phyloP scores from a whole-genome alignment of 2,329 filamentous ascomycete genomes.

The Aaosphaeria arxii region DNA sequence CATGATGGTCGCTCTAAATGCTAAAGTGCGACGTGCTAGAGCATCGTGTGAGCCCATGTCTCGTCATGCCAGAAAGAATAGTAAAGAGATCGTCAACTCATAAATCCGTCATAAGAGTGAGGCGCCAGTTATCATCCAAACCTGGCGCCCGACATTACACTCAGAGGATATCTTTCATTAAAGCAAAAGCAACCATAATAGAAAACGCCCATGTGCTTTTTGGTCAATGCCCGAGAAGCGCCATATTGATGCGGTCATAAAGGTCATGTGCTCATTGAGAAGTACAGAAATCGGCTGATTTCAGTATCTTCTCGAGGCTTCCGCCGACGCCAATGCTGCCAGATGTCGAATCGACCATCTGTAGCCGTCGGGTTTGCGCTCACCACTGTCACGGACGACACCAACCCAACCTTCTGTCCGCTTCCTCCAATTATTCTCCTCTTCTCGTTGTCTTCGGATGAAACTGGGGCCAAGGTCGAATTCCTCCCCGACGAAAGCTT shows the following conservation, averaged over 20 bases:
- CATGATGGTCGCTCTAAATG: neutral
- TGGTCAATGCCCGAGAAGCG: conserved; percentile 10
- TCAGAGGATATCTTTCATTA: conserved; percentile 25
- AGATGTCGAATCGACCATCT: conserved; percentile 67
- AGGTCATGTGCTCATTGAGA: conserved; percentile 21
- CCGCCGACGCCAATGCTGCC: conserved; percentile 29
- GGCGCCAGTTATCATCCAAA: conserved; percentile 18
- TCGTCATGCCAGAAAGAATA: conserved; percentile 2
- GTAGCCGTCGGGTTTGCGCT: conserved; percentile 55
- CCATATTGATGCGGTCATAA: conserved; percentile 28
- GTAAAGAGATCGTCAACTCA: conserved; percentile 21
- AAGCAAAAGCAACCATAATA: conserved; percentile 12
- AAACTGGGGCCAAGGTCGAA: conserved; percentile 98
- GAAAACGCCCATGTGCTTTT: conserved; percentile 24
- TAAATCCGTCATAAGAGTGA: conserved; percentile 37
- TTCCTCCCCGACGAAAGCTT: conserved; percentile 75
- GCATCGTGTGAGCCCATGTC: conserved; percentile 6
- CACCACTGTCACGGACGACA: conserved; percentile 46
- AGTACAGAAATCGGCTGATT: conserved; percentile 3
- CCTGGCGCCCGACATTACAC: conserved; percentile 30
- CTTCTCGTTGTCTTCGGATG: conserved; percentile 80
- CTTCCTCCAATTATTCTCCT: conserved; percentile 86
- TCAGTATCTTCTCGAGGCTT: conserved; percentile 14
- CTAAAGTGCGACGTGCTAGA: conserved; percentile 1
- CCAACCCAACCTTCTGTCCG: conserved; percentile 85